Evolutionary conservation across 352 stramenopile genomes (phyloP).

Genomic region (Pythium dissotocum): DNA sequence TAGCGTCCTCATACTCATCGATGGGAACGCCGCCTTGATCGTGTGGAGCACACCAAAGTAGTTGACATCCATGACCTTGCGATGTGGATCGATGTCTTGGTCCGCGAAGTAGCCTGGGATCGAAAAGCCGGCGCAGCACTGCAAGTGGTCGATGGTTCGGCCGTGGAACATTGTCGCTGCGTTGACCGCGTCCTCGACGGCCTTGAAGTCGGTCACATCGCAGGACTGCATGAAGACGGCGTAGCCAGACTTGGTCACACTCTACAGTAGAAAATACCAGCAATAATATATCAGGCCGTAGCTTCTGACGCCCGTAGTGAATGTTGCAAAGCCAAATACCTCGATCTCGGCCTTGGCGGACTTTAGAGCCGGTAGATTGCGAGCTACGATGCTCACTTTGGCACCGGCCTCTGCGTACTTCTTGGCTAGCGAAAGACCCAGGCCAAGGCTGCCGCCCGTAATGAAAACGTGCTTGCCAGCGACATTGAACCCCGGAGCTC

Average conservation of each 20-base stretch:
- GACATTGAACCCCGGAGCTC: slow-evolving; percentile 61
- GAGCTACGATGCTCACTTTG: slow-evolving; percentile 46
- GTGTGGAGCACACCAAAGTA: slow-evolving; percentile 57
- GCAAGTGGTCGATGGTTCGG: slow-evolving; percentile 44
- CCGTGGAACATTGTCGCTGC: slow-evolving; percentile 48
- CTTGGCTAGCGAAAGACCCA: slow-evolving; percentile 48
- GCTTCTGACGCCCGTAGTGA: no score
- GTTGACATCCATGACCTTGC: slow-evolving; percentile 58
- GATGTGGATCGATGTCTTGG: slow-evolving; percentile 39
- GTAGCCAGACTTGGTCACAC: slow-evolving; percentile 15
- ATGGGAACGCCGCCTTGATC: slow-evolving; percentile 44
- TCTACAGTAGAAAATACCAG: neutral
- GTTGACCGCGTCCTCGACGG: slow-evolving; percentile 39
- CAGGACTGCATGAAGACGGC: slow-evolving; percentile 46
- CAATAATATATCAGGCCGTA: neutral
- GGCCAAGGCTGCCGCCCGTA: slow-evolving; percentile 48
- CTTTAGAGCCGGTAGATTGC: slow-evolving; percentile 34
- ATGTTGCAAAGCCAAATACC: neutral
- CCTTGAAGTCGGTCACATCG: slow-evolving; percentile 43
- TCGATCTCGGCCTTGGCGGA: slow-evolving; percentile 40
- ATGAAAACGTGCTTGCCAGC: slow-evolving; percentile 77
- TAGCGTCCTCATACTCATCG: slow-evolving; percentile 26
- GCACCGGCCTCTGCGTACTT: slow-evolving; percentile 42
- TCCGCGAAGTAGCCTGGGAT: slow-evolving; percentile 59
- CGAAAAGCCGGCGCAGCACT: slow-evolving; percentile 47